Evolutionary conservation across 352 stramenopile genomes (phyloP).

Genomic region (Nothophytophthora sp.): DNA sequence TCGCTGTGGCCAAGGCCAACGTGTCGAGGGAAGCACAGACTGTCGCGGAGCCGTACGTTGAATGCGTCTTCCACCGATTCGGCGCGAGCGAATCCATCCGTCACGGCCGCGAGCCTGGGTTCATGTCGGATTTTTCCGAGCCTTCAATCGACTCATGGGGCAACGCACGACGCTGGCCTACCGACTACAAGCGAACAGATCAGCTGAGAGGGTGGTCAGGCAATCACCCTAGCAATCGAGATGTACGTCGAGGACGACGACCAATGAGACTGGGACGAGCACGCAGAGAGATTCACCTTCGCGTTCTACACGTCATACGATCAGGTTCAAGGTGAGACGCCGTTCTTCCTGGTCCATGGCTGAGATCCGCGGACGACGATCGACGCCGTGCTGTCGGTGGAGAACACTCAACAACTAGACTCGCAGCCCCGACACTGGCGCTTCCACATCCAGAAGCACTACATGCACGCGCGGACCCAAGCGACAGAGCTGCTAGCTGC

Average conservation of each 20-base stretch:
- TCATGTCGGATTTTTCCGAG: constrained; percentile 10
- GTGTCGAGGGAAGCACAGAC: not conserved
- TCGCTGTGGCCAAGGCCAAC: not conserved
- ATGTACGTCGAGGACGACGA: constrained; percentile 18
- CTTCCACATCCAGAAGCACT: not conserved
- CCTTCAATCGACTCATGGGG: constrained; percentile 1
- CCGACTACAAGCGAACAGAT: constrained; percentile 8
- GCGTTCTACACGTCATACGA: constrained; percentile 18
- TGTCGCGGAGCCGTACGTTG: not conserved
- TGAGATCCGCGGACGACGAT: constrained; percentile 15
- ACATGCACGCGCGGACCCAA: not conserved
- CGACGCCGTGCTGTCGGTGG: not conserved
- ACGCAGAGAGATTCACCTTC: constrained; percentile 11
- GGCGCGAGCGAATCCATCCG: constrained; percentile 14
- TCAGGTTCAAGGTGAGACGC: not conserved
- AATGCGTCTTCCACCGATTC: constrained; percentile 5
- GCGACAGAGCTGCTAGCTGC: not conserved
- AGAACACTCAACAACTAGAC: not conserved
- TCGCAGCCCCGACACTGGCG: not conserved
- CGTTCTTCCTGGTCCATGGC: constrained; percentile 21
- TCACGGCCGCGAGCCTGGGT: constrained; percentile 11
- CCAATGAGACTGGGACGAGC: constrained; percentile 18
- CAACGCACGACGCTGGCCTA: constrained; percentile 10
- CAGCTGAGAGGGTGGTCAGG: constrained; percentile 8
- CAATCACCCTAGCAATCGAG: constrained; percentile 4